Conservation (phyloP, 2,329 filamentous ascomycete genomes). For the Alternaria solani region DNA sequence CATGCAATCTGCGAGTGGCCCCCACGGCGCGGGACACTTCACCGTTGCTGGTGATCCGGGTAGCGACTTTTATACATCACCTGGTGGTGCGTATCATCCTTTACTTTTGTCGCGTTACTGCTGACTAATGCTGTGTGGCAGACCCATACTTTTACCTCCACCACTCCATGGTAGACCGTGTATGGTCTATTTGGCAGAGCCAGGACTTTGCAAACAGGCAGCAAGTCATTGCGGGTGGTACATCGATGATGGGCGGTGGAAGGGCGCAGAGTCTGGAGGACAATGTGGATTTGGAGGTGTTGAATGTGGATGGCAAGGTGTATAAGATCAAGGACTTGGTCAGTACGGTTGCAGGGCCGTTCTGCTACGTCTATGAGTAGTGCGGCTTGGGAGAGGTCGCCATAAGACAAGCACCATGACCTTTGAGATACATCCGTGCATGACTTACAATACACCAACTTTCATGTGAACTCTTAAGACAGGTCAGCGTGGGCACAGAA, state of each 20-base stretch:
- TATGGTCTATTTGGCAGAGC: constrained; percentile 61
- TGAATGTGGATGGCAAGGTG: constrained; percentile 44
- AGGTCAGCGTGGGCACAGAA: constrained; percentile 4
- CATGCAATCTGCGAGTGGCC: constrained; percentile 50
- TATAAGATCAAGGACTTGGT: constrained; percentile 55
- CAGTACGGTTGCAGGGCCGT: constrained; percentile 57
- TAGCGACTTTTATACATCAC: constrained; percentile 55
- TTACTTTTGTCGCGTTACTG: not conserved
- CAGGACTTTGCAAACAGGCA: constrained; percentile 52
- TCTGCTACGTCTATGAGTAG: constrained; percentile 57
- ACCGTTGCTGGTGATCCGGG: constrained; percentile 56
- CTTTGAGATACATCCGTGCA: not conserved
- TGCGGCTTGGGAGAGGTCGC: not conserved
- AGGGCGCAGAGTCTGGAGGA: constrained; percentile 37
- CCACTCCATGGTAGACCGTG: constrained; percentile 59
- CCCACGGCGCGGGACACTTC: constrained; percentile 58
- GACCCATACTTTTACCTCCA: constrained; percentile 60
- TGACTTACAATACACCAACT: not conserved
- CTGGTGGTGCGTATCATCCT: constrained; percentile 32
- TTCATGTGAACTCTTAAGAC: not conserved
- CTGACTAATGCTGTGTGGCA: not conserved
- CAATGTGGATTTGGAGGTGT: constrained; percentile 51
- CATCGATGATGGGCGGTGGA: constrained; percentile 50
- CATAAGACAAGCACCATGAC: not conserved
- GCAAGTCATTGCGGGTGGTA: constrained; percentile 54